A percentile compares a stretch with the other conserved stretches of the same genome.
These are phyloP conservation scores for Gamarada debralockiae DNA, from an alignment of 495 filamentous ascomycete species.

Conservation along the genomic window DNA sequence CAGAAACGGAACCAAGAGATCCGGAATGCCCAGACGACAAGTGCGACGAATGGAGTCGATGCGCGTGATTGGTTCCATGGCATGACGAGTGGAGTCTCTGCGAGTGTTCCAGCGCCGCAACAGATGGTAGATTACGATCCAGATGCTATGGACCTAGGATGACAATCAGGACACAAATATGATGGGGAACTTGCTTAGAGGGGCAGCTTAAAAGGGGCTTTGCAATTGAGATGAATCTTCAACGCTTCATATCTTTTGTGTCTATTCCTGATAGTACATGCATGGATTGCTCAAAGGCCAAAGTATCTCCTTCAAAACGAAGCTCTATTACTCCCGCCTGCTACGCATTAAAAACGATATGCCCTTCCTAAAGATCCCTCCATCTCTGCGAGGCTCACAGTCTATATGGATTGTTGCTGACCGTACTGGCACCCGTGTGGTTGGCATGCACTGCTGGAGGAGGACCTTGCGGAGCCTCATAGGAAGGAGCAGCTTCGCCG, in stretches of 20 bases:
- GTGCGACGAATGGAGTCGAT: conserved; percentile 1
- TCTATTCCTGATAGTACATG: conserved; percentile 26
- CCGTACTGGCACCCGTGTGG: conserved; percentile 15
- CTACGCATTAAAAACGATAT: conserved; percentile 18
- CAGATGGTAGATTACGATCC: conserved; percentile 36
- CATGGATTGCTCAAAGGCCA: neutral
- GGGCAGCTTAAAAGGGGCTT: conserved; percentile 1
- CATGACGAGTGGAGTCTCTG: conserved; percentile 5
- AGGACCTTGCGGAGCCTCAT: conserved; percentile 37
- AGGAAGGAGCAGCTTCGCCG: conserved; percentile 33
- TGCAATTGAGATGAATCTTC: conserved; percentile 20
- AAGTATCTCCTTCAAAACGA: neutral
- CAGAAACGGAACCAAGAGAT: conserved; percentile 4
- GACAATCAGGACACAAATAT: conserved; percentile 19
- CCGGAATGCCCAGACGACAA: neutral
- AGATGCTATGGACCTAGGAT: conserved; percentile 74
- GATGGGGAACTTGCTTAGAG: conserved; percentile 17
- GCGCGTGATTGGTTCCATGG: conserved; percentile 11
- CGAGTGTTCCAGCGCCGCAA: neutral
- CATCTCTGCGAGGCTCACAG: conserved; percentile 1
- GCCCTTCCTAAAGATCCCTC: neutral
- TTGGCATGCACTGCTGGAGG: conserved; percentile 31
- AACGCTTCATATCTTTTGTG: conserved; percentile 15
- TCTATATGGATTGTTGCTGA: conserved; percentile 28
- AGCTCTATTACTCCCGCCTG: conserved; percentile 13